A percentile compares a stretch with the other conserved stretches of the same genome.
Evolutionary conservation across 768 basidiomycete species (phyloP).

Genomic region (Tylopilus sp.): DNA sequence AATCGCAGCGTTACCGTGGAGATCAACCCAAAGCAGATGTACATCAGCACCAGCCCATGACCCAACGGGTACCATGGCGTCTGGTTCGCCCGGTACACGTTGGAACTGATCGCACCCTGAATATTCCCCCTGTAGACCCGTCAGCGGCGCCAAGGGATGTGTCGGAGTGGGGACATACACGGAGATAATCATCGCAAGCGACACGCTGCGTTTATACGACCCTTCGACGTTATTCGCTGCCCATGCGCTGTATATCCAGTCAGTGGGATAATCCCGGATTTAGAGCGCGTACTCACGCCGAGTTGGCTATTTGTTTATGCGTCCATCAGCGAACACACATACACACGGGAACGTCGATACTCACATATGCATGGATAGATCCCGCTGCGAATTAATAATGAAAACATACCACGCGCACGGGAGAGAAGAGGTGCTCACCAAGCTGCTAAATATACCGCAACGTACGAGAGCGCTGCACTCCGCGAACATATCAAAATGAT

Average conservation of each 20-base stretch:
- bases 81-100: constrained; percentile 68
- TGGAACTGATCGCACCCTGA: constrained; percentile 74
- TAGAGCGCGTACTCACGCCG: constrained; percentile 39
- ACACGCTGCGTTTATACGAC: constrained; percentile 70
- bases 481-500: constrained; percentile 65
- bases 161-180: constrained; percentile 38
- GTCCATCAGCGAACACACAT: neutral
- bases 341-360: constrained; percentile 18
- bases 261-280: neutral
- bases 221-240: constrained; percentile 74
- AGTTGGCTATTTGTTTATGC: constrained; percentile 44
- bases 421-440: constrained; percentile 42
- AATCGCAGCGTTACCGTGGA: constrained; percentile 40
- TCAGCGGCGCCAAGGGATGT: neutral
- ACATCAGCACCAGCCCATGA: constrained; percentile 66
- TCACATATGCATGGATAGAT: constrained; percentile 73
- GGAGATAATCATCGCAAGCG: constrained; percentile 66
- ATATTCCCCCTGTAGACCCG: constrained; percentile 53
- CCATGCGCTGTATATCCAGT: constrained; percentile 37
- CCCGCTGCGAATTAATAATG: constrained; percentile 39
- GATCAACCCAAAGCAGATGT: constrained; percentile 62
- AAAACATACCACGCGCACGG: neutral
- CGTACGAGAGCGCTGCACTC: constrained; percentile 15
- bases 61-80: constrained; percentile 64
- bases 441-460: constrained; percentile 66